A percentile compares a stretch with the other conserved stretches of the same genome.
These are phyloP conservation scores for Barbarea vulgaris DNA, from an alignment of 345 rosid species.

Conservation along the genomic window DNA sequence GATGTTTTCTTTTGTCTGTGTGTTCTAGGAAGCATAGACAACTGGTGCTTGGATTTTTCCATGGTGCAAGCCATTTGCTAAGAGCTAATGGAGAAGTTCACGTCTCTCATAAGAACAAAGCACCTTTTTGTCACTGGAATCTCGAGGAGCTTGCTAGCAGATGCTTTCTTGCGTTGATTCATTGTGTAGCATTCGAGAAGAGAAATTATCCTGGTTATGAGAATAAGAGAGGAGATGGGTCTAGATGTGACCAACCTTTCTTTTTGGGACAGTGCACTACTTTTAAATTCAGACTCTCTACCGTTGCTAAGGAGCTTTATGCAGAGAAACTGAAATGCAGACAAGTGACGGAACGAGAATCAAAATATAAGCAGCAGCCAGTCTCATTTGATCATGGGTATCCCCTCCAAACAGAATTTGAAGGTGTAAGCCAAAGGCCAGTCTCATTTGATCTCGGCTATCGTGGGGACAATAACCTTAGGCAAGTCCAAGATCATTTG, in stretches of 20 bases:
- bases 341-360: conserved; percentile 24
- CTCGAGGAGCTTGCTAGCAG: conserved; percentile 51
- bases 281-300: conserved; percentile 47
- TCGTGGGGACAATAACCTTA: neutral
- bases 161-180: conserved; percentile 39
- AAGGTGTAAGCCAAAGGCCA: conserved; percentile 8
- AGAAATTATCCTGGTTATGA: conserved; percentile 54
- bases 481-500: conserved; percentile 14
- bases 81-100: conserved; percentile 53
- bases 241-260: conserved; percentile 53
- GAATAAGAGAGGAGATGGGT: conserved; percentile 56
- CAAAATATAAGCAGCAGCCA: conserved; percentile 3
- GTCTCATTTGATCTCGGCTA: neutral
- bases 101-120: conserved; percentile 57
- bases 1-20: neutral
- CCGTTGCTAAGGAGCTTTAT: conserved; percentile 30
- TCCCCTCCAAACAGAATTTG: neutral
- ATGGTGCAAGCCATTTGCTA: conserved; percentile 50
- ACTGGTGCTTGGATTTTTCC: conserved; percentile 50
- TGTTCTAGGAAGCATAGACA: conserved; percentile 52
- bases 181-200: conserved; percentile 38
- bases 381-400: neutral
- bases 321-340: conserved; percentile 23
- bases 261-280: conserved; percentile 54
- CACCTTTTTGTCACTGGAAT: conserved; percentile 58